Base-by-base conservation (phyloP, 2,329 filamentous ascomycete species). In the Alternaria sp. region DNA sequence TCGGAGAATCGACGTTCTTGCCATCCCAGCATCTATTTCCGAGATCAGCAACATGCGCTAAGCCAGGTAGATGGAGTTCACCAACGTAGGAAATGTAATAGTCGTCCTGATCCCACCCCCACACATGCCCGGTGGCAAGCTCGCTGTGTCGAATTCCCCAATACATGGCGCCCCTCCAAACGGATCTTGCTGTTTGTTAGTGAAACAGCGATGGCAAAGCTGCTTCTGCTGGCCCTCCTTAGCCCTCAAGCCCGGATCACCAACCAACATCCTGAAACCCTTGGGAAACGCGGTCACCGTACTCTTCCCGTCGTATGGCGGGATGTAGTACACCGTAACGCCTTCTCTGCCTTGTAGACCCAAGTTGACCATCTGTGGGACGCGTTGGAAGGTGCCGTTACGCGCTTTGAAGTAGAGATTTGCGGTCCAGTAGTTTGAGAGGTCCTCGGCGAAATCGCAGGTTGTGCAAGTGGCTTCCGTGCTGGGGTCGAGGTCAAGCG, bases 1-100 rank as follows among this genome's bases (percentile, higher is more conserved):
- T 83, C 0, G 73, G 59, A 23, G 84, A 84, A 69, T 87, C 85
- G 6, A 81, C 51, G 72, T 84, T 83, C 69, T 79, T 80, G 61
- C 83, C 83, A 63, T 85, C 82, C 83, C 83, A 85, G 78, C 83
- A 74, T 59, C 53, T 56, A 4, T 12, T 5, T 28, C 7, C 15
- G 17, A 28, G 9, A 12, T 56, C 9, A 56, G 53, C 17, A 8
- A 46, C 8, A 17, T 2, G 36, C 17, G 3, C 43, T 2, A 5
- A 25, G 13, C 9, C n/a, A 23, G 12, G 9, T 40, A 10, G 6
- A 12, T 15, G 3, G 40, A 13, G 17, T 43, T 10, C n/a, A 56
- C 53, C 5, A 21, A 56, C 53, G 82, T 84, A 0, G 82, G 83
- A 73, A 84, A 85, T 6, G 81, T 79, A 56, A 84, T 81, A 65